A percentile compares a stretch with the other conserved stretches of the same genome.
These are phyloP conservation scores for Penicillium sp. DNA, from an alignment of 2,329 filamentous ascomycete genomes.

Conservation along the genomic window DNA sequence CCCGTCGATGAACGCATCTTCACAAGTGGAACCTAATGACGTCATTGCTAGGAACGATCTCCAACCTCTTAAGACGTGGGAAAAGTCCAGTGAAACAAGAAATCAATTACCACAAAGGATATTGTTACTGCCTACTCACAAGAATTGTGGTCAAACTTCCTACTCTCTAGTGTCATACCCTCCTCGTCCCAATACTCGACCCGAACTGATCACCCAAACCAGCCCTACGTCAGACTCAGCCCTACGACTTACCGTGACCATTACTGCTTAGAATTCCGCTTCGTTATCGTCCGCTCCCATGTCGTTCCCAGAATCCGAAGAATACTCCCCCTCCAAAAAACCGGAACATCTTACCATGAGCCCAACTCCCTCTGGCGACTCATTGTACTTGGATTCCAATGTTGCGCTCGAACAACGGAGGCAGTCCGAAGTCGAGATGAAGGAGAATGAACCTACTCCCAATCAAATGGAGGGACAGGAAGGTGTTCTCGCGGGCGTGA, in stretches of 20 bases:
- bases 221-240: slow-evolving; percentile 20
- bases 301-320: neutral
- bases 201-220: slow-evolving; percentile 1
- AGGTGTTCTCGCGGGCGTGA: slow-evolving; percentile 2
- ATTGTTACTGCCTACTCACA: slow-evolving; percentile 8
- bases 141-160: neutral
- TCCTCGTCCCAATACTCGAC: neutral
- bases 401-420: slow-evolving; percentile 1
- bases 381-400: neutral
- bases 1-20: neutral
- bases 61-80: slow-evolving; percentile 2
- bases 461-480: neutral
- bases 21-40: slow-evolving; percentile 7
- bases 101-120: slow-evolving; percentile 4
- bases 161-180: slow-evolving; percentile 6
- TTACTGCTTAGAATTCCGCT: neutral
- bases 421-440: neutral
- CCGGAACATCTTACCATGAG: slow-evolving; percentile 3
- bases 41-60: slow-evolving; percentile 14
- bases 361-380: neutral
- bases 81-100: slow-evolving; percentile 6
- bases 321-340: neutral
- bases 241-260: slow-evolving; percentile 2
- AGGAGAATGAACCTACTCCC: neutral
- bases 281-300: neutral